These are phyloP conservation scores for Candida maesae DNA, from an alignment of 805 yeast genomes.

Conservation along the genomic window DNA sequence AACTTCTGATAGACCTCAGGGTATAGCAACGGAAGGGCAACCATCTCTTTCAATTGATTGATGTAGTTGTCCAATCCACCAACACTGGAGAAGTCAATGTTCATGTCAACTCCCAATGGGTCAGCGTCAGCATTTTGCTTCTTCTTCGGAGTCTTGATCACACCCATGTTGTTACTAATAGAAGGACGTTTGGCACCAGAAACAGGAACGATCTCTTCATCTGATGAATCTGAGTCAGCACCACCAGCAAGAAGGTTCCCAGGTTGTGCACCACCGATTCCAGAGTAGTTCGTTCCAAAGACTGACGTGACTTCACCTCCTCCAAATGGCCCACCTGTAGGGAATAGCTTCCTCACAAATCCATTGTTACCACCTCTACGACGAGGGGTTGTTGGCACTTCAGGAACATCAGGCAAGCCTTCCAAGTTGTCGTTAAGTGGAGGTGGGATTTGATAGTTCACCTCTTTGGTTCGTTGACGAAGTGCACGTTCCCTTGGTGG, in stretches of 20 bases:
- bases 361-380: slow-evolving; percentile 38
- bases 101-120: slow-evolving; percentile 87
- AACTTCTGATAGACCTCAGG: slow-evolving; percentile 92
- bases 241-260: slow-evolving; percentile 24
- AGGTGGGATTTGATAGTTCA: slow-evolving; percentile 82
- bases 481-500: slow-evolving; percentile 37
- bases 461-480: slow-evolving; percentile 66
- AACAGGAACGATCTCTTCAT: slow-evolving; percentile 52
- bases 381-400: slow-evolving; percentile 28
- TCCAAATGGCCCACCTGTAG: slow-evolving; percentile 97
- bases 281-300: slow-evolving; percentile 64
- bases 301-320: slow-evolving; percentile 89
- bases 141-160: slow-evolving; percentile 36
- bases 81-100: slow-evolving; percentile 75
- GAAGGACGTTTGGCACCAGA: slow-evolving; percentile 37
- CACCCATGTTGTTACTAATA: slow-evolving; percentile 29
- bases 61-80: slow-evolving; percentile 93
- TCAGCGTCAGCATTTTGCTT: slow-evolving; percentile 80
- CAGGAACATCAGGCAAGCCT: slow-evolving; percentile 13
- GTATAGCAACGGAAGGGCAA: slow-evolving; percentile 83
- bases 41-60: slow-evolving; percentile 94
- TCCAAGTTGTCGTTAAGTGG: slow-evolving; percentile 48
- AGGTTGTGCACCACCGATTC: slow-evolving; percentile 12
- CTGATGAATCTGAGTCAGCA: slow-evolving; percentile 59
- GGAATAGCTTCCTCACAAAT: slow-evolving; percentile 64